Conservation (phyloP, 2,329 filamentous ascomycete genomes). For the Trichoderma sp. region DNA sequence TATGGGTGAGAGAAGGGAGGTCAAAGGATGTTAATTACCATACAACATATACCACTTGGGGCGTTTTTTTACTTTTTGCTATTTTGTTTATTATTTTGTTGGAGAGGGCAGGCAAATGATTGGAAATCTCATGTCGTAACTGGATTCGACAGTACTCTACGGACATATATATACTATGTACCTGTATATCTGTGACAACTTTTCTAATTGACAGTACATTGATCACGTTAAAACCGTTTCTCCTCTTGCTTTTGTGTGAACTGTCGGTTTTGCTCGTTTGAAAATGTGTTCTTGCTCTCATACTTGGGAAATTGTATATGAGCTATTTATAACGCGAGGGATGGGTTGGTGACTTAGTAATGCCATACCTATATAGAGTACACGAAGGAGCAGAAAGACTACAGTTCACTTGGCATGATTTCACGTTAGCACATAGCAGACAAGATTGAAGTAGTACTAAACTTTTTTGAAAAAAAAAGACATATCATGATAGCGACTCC, state of each 20-base stretch:
- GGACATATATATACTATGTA: not conserved
- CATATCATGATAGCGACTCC: conserved; percentile 37
- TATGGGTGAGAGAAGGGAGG: not conserved
- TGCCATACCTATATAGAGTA: not conserved
- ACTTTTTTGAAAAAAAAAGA: conserved; percentile 19
- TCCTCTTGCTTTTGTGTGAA: not conserved
- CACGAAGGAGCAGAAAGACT: not conserved
- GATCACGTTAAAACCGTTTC: not conserved
- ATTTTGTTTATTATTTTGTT: not conserved
- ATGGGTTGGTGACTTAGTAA: not conserved
- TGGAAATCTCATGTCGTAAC: conserved; percentile 14
- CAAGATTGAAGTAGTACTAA: not conserved
- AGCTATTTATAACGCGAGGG: not conserved
- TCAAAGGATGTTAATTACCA: not conserved
- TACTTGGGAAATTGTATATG: not conserved
- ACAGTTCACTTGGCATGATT: not conserved
- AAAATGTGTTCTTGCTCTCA: not conserved
- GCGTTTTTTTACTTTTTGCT: conserved; percentile 15
- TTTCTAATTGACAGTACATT: not conserved
- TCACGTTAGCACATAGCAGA: not conserved
- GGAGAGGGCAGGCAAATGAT: conserved; percentile 7
- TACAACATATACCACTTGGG: conserved; percentile 23
- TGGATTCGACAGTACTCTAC: conserved; percentile 14
- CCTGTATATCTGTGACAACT: conserved; percentile 7
- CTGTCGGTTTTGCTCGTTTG: not conserved